Evolutionary conservation across 2,329 filamentous ascomycete genomes (phyloP), one percentile per base, ranked within the genome.

Genomic region (Raffaelea deltoideospora): DNA sequence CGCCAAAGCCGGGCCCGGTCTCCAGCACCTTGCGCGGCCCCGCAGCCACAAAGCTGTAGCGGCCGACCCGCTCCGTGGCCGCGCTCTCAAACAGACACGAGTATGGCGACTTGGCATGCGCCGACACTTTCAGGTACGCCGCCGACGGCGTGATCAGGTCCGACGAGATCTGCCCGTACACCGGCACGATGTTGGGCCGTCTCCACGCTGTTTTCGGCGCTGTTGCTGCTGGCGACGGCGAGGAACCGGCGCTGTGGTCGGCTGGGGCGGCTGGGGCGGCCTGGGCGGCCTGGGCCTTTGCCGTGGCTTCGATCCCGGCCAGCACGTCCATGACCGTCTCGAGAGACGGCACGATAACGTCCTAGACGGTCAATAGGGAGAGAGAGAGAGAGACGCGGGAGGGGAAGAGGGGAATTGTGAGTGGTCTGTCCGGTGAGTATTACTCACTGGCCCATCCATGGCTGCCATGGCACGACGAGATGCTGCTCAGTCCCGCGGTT

Each of bases 51-150:
- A 98, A 98, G 63, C 85, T 94, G 59, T 95, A 96, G 50, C 90
- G 72, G 40, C 88, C 88, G 46, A 98, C 85, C 15, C 79, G 86
- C 59, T 96, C 88, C 21, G 86, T 53, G 18, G 87, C 86, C 20
- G 88, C 90, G 50, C 86, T 94, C 61, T 98, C 90, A 57, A 94
- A 93, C 33, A 98, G 73, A 55, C 95, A 96, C 4, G 88, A 95
- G 30, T 42, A 36, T 21, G 29, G 77, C 34, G 81, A 82, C 47
- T 70, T 63, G 22, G 71, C 80, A 67, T 79, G 76, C 43, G 76
- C 70, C 26, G 83, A 79, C 47, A 95, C 69, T 60, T 95, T 96
- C 46, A 98, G 71, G 59, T 96, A 98, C 48, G 92, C 88, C 43
- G 83, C 74, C n/a, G 85, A 88, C 3, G 90, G 90, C 1, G 88